Evolutionary conservation across 805 yeast species (phyloP), one percentile per base, ranked within the genome.

Genomic region (Ogataea nonfermentans): DNA sequence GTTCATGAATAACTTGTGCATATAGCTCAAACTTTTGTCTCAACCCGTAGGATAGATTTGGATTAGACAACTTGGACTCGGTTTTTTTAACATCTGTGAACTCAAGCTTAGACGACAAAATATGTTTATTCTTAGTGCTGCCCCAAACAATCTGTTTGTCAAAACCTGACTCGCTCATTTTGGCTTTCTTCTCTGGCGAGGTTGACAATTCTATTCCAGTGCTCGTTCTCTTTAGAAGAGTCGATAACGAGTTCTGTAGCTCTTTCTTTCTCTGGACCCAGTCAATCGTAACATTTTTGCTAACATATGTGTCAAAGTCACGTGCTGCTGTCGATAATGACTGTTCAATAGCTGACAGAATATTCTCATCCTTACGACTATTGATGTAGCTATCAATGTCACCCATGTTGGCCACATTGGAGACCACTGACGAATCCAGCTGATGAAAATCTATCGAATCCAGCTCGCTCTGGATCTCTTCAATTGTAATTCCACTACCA

Each of bases 401-500:
- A 4, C 46, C 47, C 24, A 35, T 34, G 10, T 43, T 37, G 16
- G 29, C 38, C n/a, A 43, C 30, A 10, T 26, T 29, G 11, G 42
- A 14, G 24, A 27, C 24, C 3, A 23, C 43, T 25, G 26, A 39
- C 37, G 48, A 19, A 27, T 51, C 52, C n/a, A 48, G 24, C 17
- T 44, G 48, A 19, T 42, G 51, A 9, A 61, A 43, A 29, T 66
- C 63, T 42, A 73, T 57, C 26, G 73, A 50, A 35, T 71, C 69
- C 41, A 82, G 62, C 34, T 79, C 81, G 23, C 63, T 64, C 48
- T 85, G 89, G 27, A 90, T 79, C 41, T 87, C 93, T 52, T 87
- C 95, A 35, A 91, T 81, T 29, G 86, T 79, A 37, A 89, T 75
- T 1, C 97, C 97, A 55, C 91, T 83, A 1, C 90, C 85, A 5